Conservation (phyloP, 2,329 filamentous ascomycete genomes). For the Pestalotiopsis sp. region DNA sequence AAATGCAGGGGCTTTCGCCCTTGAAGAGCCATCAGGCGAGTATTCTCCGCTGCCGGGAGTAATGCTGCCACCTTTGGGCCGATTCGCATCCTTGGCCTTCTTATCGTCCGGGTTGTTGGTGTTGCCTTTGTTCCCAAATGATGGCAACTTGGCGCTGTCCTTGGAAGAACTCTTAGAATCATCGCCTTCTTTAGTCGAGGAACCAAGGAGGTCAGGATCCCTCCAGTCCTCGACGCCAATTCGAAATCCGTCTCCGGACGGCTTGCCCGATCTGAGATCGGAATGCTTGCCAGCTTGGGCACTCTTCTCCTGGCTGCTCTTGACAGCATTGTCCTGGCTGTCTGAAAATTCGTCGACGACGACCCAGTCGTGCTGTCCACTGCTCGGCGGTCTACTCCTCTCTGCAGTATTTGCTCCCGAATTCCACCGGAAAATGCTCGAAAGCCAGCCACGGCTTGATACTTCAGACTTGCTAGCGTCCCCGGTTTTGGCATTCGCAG, state of each 20-base stretch:
- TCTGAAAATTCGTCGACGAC: conserved; percentile 67
- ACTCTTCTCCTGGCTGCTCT: conserved; percentile 41
- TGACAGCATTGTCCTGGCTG: conserved; percentile 45
- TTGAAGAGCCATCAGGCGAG: conserved; percentile 38
- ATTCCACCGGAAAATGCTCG: conserved; percentile 40
- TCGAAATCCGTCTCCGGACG: conserved; percentile 64
- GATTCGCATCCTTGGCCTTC: conserved; percentile 32
- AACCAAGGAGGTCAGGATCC: conserved; percentile 70
- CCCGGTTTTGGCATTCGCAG: conserved; percentile 14
- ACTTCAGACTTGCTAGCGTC: conserved; percentile 24
- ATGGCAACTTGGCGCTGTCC: conserved; percentile 17
- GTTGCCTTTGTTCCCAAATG: conserved; percentile 19
- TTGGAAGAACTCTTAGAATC: conserved; percentile 30
- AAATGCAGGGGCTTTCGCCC: conserved; percentile 21
- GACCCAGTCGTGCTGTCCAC: conserved; percentile 75
- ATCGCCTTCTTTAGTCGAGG: conserved; percentile 25
- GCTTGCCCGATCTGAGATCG: conserved; percentile 20
- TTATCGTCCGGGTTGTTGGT: conserved; percentile 21
- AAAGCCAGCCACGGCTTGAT: conserved; percentile 43
- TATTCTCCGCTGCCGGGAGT: conserved; percentile 77
- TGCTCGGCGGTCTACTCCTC: conserved; percentile 68
- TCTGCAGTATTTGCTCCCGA: conserved; percentile 30
- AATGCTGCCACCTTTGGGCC: conserved; percentile 65
- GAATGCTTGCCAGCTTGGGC: conserved; percentile 30
- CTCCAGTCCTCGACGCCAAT: conserved; percentile 89